phyloP scores from a whole-genome alignment of 1,139 yeast genomes.

The Zhuliangozyma blackwelliae region DNA sequence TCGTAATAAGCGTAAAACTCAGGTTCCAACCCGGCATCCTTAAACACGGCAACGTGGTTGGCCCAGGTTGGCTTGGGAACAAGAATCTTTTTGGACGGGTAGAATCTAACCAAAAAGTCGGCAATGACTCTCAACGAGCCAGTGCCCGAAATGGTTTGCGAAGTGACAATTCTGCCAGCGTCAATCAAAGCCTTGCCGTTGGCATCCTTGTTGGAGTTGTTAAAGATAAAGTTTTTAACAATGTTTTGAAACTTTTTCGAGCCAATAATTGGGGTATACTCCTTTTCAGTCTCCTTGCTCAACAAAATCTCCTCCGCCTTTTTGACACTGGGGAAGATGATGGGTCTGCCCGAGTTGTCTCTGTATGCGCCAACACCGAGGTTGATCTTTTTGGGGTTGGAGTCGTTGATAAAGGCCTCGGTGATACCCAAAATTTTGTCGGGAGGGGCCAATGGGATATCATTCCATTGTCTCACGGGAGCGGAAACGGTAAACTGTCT shows the following conservation, averaged over 20 bases:
- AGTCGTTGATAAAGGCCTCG: constrained; percentile 44
- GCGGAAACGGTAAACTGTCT: constrained; percentile 9
- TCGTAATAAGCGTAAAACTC: constrained; percentile 51
- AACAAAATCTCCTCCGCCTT: constrained; percentile 41
- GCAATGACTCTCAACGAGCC: constrained; percentile 56
- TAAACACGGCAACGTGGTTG: constrained; percentile 58
- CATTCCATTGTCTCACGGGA: constrained; percentile 25
- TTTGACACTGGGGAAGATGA: constrained; percentile 46
- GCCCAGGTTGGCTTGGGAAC: constrained; percentile 78
- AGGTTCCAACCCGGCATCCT: constrained; percentile 44
- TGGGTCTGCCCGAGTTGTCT: constrained; percentile 45
- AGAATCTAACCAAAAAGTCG: constrained; percentile 49
- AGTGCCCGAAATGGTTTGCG: constrained; percentile 60
- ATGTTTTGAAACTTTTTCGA: constrained; percentile 44
- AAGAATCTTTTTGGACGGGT: constrained; percentile 41
- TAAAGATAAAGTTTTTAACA: constrained; percentile 49
- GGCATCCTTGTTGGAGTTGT: constrained; percentile 45
- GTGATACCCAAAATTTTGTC: constrained; percentile 71
- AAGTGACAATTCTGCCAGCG: constrained; percentile 47
- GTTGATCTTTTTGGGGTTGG: constrained; percentile 40
- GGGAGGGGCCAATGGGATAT: constrained; percentile 61
- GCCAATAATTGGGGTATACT: constrained; percentile 55
- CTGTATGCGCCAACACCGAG: constrained; percentile 52
- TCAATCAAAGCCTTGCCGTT: constrained; percentile 45
- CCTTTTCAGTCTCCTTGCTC: constrained; percentile 47